Evolutionary conservation across 2,329 filamentous ascomycete species (phyloP).

Genomic region (Xylariaceae sp.): DNA sequence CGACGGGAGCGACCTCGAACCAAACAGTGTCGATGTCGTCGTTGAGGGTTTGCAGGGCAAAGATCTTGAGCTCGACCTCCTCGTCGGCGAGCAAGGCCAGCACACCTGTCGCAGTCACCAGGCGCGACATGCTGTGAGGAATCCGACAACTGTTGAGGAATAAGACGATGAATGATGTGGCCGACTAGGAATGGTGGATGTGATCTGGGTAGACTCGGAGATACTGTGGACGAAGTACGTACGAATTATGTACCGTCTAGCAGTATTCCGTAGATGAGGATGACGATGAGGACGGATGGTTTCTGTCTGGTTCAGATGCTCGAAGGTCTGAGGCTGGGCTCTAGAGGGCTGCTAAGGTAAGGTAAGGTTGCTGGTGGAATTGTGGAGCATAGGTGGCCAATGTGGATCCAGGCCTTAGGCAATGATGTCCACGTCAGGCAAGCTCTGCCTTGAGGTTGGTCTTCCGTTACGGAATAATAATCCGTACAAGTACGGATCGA

Average conservation of each 20-base stretch:
- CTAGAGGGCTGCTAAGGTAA: background rate
- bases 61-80: constrained; percentile 88
- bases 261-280: background rate
- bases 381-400: background rate
- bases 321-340: background rate
- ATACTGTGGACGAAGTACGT: background rate
- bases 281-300: background rate
- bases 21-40: constrained; percentile 95
- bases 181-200: background rate
- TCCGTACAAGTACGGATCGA: too few species aligned
- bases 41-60: constrained; percentile 91
- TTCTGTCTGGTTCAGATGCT: background rate
- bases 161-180: background rate
- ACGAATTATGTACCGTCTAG: background rate
- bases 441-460: background rate
- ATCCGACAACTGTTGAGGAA: background rate
- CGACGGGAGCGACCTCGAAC: constrained; percentile 90
- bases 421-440: background rate
- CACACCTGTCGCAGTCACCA: constrained; percentile 90
- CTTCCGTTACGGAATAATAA: too few species aligned
- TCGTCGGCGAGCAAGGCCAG: constrained; percentile 94
- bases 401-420: background rate
- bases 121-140: constrained; percentile 67
- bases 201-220: background rate
- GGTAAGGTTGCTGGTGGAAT: background rate